Evolutionary conservation across 2,329 filamentous ascomycete genomes (phyloP).

Genomic region (Penicillium italicum): DNA sequence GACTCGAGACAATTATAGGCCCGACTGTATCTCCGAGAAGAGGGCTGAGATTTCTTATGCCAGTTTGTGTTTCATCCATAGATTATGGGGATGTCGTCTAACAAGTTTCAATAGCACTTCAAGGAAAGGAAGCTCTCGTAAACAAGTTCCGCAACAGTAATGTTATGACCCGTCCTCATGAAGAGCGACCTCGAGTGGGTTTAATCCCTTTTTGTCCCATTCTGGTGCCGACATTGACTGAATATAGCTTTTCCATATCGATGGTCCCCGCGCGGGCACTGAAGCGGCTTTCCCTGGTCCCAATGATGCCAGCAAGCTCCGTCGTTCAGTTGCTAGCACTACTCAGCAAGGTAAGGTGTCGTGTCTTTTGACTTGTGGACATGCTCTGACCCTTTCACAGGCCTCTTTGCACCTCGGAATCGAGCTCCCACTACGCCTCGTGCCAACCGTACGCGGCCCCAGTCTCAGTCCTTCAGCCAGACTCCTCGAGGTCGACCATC

Average conservation of each 20-base stretch:
- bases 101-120: slow-evolving; percentile 61
- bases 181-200: slow-evolving; percentile 77
- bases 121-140: slow-evolving; percentile 84
- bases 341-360: slow-evolving; percentile 3
- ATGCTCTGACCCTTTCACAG: background rate
- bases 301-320: slow-evolving; percentile 5
- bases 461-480: background rate
- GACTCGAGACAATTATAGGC: slow-evolving; percentile 50
- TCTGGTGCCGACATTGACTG: slow-evolving; percentile 22
- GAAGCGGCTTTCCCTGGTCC: slow-evolving; percentile 3
- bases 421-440: background rate
- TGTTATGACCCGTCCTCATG: slow-evolving; percentile 81
- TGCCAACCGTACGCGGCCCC: background rate
- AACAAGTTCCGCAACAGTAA: slow-evolving; percentile 97
- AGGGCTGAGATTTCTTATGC: slow-evolving; percentile 89
- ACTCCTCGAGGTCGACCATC: background rate
- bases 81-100: slow-evolving; percentile 16
- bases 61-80: slow-evolving; percentile 55
- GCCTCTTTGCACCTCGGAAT: background rate
- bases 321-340: slow-evolving; percentile 2
- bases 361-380: background rate
- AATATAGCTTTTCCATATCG: slow-evolving; percentile 54
- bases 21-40: slow-evolving; percentile 67
- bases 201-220: background rate
- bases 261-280: slow-evolving; percentile 13